Evolutionary conservation across 768 basidiomycete genomes (phyloP).

Genomic region (Mycena alexandri): DNA sequence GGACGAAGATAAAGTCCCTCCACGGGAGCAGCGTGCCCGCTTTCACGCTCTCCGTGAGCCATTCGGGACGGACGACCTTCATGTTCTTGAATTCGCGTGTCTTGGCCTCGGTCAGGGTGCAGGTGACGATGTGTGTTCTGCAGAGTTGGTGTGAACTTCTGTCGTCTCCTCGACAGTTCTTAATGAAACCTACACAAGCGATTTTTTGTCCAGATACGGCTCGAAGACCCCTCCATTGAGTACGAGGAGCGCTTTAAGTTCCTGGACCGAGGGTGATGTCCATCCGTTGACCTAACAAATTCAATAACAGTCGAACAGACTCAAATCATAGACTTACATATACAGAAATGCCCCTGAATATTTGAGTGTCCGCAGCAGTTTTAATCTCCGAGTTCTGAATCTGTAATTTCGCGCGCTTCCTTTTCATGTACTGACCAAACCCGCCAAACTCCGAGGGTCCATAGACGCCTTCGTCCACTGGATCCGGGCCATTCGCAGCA

Average conservation of each 20-base stretch:
- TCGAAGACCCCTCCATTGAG: conserved; percentile 87
- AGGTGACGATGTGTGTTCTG: conserved; percentile 94
- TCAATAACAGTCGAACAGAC: conserved; percentile 4
- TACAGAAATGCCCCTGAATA: conserved; percentile 83
- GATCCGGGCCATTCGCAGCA: conserved; percentile 34
- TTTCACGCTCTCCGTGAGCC: conserved; percentile 87
- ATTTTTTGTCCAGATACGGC: conserved; percentile 86
- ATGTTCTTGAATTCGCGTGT: conserved; percentile 88
- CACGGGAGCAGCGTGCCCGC: conserved; percentile 81
- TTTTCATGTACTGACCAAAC: conserved; percentile 89
- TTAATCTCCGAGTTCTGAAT: conserved; percentile 73
- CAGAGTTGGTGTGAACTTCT: neutral
- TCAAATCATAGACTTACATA: conserved; percentile 69
- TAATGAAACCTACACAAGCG: conserved; percentile 67
- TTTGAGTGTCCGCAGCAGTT: conserved; percentile 50
- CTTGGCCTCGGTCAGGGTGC: conserved; percentile 91
- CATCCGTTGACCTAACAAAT: conserved; percentile 84
- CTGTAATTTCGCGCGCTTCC: conserved; percentile 92
- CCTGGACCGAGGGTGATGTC: conserved; percentile 89
- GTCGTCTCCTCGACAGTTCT: conserved; percentile 3
- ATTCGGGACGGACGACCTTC: conserved; percentile 91
- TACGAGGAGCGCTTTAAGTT: conserved; percentile 82
- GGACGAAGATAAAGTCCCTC: conserved; percentile 76
- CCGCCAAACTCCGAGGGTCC: conserved; percentile 85
- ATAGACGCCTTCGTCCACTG: conserved; percentile 66